phyloP scores from a whole-genome alignment of 768 basidiomycete species.

The Trichaptum fuscoviolaceum region DNA sequence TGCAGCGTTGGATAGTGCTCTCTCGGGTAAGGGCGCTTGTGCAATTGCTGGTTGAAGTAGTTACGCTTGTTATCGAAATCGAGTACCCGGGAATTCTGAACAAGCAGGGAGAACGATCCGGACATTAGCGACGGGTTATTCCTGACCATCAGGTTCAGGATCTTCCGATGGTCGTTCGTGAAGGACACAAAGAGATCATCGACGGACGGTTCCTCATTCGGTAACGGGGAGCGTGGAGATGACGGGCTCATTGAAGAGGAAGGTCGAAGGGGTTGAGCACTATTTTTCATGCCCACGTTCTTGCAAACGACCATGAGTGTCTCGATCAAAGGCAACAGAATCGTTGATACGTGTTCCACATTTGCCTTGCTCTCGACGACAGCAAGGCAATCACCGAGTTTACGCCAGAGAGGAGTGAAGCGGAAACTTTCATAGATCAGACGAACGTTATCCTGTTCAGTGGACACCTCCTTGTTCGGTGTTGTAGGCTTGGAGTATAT shows the following conservation, averaged over 20 bases:
- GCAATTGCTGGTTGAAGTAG: conserved; percentile 89
- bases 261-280: conserved; percentile 28
- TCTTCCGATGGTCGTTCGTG: conserved; percentile 88
- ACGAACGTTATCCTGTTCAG: conserved; percentile 78
- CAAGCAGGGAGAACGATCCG: conserved; percentile 93
- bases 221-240: conserved; percentile 39
- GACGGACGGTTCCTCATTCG: conserved; percentile 51
- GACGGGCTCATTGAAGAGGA: conserved; percentile 39
- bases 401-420: conserved; percentile 83
- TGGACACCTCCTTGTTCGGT: conserved; percentile 32
- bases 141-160: conserved; percentile 95
- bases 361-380: conserved; percentile 76
- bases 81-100: conserved; percentile 92
- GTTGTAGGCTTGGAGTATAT: conserved; percentile 62
- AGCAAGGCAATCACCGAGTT: conserved; percentile 84
- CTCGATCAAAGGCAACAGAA: conserved; percentile 91
- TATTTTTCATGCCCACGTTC: conserved; percentile 71
- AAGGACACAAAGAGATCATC: conserved; percentile 90
- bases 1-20: conserved; percentile 83
- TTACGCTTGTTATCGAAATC: conserved; percentile 99
- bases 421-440: conserved; percentile 88
- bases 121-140: conserved; percentile 98
- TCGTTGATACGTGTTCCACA: conserved; percentile 84
- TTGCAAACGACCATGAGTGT: conserved; percentile 98
- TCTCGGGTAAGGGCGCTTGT: conserved; percentile 71